These are phyloP conservation scores for Aspergillus steynii DNA, from an alignment of 495 filamentous ascomycete genomes.

Conservation along the genomic window DNA sequence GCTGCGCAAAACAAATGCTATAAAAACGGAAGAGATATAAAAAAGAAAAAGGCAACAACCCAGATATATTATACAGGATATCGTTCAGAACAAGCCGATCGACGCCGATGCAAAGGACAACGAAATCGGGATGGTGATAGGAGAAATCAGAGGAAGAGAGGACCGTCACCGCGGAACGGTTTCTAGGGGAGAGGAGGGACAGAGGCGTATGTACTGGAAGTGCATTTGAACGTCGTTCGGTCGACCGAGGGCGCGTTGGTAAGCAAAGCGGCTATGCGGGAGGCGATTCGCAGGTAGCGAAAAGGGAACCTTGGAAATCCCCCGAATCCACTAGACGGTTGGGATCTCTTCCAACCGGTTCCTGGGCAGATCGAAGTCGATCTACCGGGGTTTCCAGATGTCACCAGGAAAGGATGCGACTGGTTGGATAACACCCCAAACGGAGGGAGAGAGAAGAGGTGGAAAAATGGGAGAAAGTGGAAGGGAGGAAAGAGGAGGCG, in stretches of 20 bases:
- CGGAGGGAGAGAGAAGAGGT: not conserved
- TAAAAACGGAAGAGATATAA: conserved; percentile 21
- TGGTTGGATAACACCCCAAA: not conserved
- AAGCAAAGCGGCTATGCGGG: conserved; percentile 2
- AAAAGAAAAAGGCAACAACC: conserved; percentile 29
- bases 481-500: not conserved
- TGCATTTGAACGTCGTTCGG: conserved; percentile 51
- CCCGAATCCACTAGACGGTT: not conserved
- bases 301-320: conserved; percentile 10
- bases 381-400: not conserved
- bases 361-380: not conserved
- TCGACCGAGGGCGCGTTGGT: conserved; percentile 19
- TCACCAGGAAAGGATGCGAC: not conserved
- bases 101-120: conserved; percentile 38
- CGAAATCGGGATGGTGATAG: conserved; percentile 19
- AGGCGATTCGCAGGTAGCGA: conserved; percentile 11
- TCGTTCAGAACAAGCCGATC: conserved; percentile 43
- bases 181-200: conserved; percentile 48
- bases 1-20: conserved; percentile 16
- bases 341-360: not conserved
- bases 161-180: conserved; percentile 50
- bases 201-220: conserved; percentile 40
- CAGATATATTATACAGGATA: conserved; percentile 54
- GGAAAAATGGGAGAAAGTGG: not conserved
- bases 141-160: conserved; percentile 23